Evolutionary conservation across 345 rosid species (phyloP).

Genomic region (Moringa oleifera): DNA sequence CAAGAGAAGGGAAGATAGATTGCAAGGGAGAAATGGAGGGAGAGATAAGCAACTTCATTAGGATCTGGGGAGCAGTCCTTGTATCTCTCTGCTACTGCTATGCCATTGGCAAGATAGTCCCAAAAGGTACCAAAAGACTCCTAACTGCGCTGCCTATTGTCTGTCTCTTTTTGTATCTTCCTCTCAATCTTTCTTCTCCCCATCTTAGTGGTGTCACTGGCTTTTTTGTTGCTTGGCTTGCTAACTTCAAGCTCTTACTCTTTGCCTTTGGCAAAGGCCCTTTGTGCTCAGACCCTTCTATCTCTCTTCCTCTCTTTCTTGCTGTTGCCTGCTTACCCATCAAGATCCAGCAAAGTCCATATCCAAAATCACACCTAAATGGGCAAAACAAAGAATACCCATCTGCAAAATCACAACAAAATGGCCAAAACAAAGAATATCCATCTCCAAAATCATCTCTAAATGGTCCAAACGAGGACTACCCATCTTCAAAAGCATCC

Average conservation of each 20-base stretch:
- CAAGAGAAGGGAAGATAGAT: not conserved
- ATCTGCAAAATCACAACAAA: not conserved
- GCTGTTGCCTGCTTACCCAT: conserved; percentile 53
- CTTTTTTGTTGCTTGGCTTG: conserved; percentile 50
- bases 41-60: conserved; percentile 29
- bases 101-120: conserved; percentile 18
- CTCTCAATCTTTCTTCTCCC: conserved; percentile 27
- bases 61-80: conserved; percentile 29
- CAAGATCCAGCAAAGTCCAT: conserved; percentile 31
- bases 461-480: not conserved
- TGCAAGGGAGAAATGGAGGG: conserved; percentile 9
- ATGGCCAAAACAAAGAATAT: not conserved
- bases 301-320: conserved; percentile 38
- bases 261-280: conserved; percentile 47
- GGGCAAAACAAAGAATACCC: not conserved
- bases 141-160: conserved; percentile 28
- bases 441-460: not conserved
- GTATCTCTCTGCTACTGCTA: conserved; percentile 29
- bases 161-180: conserved; percentile 31
- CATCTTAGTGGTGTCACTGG: conserved; percentile 31
- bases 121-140: conserved; percentile 37
- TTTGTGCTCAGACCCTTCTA: conserved; percentile 23
- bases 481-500: conserved; percentile 1
- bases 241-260: conserved; percentile 52
- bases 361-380: conserved; percentile 10